These are phyloP conservation scores for Petunia axillaris DNA, from an alignment of 257 asterid species.

Conservation along the genomic window DNA sequence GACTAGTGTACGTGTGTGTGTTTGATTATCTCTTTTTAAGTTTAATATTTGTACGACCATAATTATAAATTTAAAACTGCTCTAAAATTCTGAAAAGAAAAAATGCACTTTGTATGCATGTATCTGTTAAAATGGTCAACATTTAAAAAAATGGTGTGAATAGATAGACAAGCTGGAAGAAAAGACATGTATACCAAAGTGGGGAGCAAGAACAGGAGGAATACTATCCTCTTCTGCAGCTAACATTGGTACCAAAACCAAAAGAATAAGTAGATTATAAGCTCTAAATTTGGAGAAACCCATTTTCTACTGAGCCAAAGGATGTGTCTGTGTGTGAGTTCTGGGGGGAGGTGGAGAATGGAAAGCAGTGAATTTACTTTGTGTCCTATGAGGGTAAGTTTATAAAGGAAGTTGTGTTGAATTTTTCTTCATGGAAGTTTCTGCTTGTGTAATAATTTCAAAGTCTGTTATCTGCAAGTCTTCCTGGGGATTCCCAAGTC, in stretches of 20 bases:
- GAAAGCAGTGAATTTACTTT: not conserved
- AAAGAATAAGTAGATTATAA: not conserved
- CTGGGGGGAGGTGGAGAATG: not conserved
- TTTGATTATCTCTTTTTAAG: too few relatives aligned
- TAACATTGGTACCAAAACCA: slow-evolving; percentile 21
- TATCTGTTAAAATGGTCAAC: not conserved
- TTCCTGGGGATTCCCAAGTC: not conserved
- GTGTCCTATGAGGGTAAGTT: slow-evolving; percentile 12
- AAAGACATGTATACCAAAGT: slow-evolving; percentile 16
- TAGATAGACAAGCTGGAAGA: not conserved
- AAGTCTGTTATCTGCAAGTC: not conserved
- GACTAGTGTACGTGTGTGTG: too few relatives aligned
- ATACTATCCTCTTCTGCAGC: slow-evolving; percentile 20
- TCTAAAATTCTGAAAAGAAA: not conserved
- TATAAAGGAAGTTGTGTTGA: slow-evolving; percentile 22
- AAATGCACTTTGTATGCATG: not conserved
- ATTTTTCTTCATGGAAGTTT: slow-evolving; percentile 36
- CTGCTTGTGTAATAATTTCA: slow-evolving; percentile 14
- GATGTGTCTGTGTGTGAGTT: not conserved
- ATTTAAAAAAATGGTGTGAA: not conserved
- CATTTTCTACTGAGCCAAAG: slow-evolving; percentile 1
- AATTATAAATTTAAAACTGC: not conserved
- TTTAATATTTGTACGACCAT: not conserved
- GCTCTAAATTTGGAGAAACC: slow-evolving; percentile 3
- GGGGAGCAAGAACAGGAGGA: slow-evolving; percentile 20